These are phyloP conservation scores for Gnetum montanum DNA, from an alignment of 75 land plant genomes.

Conservation along the genomic window DNA sequence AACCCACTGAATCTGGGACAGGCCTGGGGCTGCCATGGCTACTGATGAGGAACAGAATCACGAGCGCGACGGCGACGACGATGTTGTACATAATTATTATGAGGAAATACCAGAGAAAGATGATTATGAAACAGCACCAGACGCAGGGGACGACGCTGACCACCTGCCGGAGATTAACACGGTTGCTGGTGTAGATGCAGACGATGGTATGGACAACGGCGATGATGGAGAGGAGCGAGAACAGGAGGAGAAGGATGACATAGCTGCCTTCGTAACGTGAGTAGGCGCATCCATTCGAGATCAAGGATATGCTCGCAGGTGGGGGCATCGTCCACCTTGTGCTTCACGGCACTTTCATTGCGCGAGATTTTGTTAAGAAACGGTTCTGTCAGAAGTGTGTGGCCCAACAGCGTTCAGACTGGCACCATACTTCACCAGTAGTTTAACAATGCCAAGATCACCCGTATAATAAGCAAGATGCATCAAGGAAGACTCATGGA, in stretches of 20 bases:
- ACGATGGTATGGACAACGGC: constrained; percentile 92
- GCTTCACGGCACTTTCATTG: constrained; percentile 10
- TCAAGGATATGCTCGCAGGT: constrained; percentile 4
- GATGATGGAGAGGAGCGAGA: constrained; percentile 91
- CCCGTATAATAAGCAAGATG: too few relatives aligned
- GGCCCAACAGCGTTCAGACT: too few relatives aligned
- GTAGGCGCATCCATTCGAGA: constrained; percentile 28
- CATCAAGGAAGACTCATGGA: too few relatives aligned
- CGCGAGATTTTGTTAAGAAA: constrained; percentile 28
- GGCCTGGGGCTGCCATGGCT: too few relatives aligned
- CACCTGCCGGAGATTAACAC: constrained; percentile 41
- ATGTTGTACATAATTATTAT: constrained; percentile 53
- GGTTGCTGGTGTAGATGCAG: constrained; percentile 79
- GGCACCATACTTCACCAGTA: too few relatives aligned
- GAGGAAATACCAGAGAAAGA: constrained; percentile 68
- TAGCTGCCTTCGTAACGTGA: constrained; percentile 43
- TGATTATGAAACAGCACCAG: constrained; percentile 69
- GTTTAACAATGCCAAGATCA: too few relatives aligned
- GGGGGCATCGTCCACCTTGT: not conserved
- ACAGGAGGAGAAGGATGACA: constrained; percentile 71
- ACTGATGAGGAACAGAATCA: constrained; percentile 20
- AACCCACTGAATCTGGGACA: not conserved
- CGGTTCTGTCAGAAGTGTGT: constrained; percentile 71
- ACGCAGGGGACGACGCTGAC: constrained; percentile 67
- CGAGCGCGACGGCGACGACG: constrained; percentile 13